Base-by-base conservation (phyloP, 129 eudicot species). In the Glebionis coronaria region DNA sequence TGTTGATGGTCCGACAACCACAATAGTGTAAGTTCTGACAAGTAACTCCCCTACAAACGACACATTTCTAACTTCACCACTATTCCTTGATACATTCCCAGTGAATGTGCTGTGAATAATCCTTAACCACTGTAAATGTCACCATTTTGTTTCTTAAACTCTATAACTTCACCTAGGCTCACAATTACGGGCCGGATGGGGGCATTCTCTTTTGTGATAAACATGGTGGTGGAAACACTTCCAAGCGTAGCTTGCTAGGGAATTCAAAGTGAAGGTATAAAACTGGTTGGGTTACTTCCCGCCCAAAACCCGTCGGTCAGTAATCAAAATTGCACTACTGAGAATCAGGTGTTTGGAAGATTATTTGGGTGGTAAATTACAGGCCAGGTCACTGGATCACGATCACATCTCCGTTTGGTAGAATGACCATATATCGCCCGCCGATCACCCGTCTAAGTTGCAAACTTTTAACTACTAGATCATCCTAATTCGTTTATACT, bases 391-490 rank as follows among this genome's bases (percentile, higher is more conserved):
- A 82, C 85, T 1, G 95, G 91, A 20, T 77, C 77, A 27, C 82
- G 73, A 91, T 46, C 38, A 91, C 76, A 7, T 87, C 72, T 6
- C 88, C 95, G 11, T 65, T 70, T 0, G 95, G 93, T 20, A 87
- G 83, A 14, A 91, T 60, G 21, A 91, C 21, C 97, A 87, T 90
- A 65, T 90, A n/a, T n/a, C n/a, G n/a, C n/a, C n/a, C 97, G 3
- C 95, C 81, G 95, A 87, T 90, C 16, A 87, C 90, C 7, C 97
- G 79, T 16, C 82, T n/a, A n/a, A n/a, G n/a, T n/a, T n/a, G n/a
- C n/a, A n/a, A n/a, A n/a, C n/a, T n/a, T n/a, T n/a, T n/a, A n/a
- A n/a, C n/a, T n/a, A n/a, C n/a, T n/a, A n/a, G n/a, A n/a, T n/a
- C n/a, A n/a, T n/a, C n/a, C n/a, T n/a, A n/a, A n/a, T n/a, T n/a